Evolutionary conservation across 225 moss, liverwort and hornwort genomes (phyloP), one percentile per base, ranked within the genome.

Genomic region (Ulota crispa): DNA sequence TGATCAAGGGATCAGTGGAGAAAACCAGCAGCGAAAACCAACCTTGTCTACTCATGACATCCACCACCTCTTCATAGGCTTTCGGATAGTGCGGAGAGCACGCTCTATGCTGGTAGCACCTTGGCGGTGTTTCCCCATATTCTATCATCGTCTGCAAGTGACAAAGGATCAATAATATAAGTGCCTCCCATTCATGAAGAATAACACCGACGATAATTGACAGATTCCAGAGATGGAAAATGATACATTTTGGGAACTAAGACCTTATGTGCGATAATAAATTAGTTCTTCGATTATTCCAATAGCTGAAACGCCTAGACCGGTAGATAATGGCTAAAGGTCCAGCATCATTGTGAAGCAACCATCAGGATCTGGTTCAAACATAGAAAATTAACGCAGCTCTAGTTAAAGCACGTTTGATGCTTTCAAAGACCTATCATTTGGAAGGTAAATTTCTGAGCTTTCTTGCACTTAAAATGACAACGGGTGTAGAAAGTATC

Each of bases 81-180:
- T 87, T 83, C 0, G 77, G 87, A 67, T 77, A 87, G 61, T 87
- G 87, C 15, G 73, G 72, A n/a, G 54, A 66, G 72, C 87, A 77
- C 8, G 71, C 50, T 83, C 64, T 72, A 50, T 80, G 80, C 56
- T 83, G 86, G 47, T 76, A 37, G 61, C 80, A 87, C 68, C 65
- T 37, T 26, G 53, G 76, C 4, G 69, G 78, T 34, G 63, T 42
- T 27, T 50, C 83, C 26, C 71, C 53, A 7, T 67, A 69, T 71
- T 83, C 80, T 31, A 72, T 80, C 76, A 86, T 74, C 1, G 59
- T 64, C 77, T 87, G 80, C 66, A 80, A 61, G 47, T 36, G 50
- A 56, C 31, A 64, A 50, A 72, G 9, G 27, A 80, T 68, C 20
- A 80, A 54, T 11, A 54, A 23, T 77, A n/a, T 64, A 18, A 70